Conservation (phyloP, 805 yeast species). For the Hanseniaspora taiwanica region DNA sequence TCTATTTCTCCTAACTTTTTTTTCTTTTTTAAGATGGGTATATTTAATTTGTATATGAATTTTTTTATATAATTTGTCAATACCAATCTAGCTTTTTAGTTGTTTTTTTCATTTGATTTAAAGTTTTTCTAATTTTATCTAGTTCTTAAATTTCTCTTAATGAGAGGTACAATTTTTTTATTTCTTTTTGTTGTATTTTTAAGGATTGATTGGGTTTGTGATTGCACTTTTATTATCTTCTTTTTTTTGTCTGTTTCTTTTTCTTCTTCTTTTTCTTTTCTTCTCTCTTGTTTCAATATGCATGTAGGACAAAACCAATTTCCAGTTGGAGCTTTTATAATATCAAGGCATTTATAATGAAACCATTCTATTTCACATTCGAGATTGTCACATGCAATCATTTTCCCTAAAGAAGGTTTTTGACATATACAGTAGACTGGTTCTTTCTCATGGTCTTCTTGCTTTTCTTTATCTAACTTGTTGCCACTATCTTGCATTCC, state of each 20-base stretch:
- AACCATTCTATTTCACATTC: conserved; percentile 69
- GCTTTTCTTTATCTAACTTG: not conserved
- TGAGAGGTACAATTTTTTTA: not conserved
- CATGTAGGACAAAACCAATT: conserved; percentile 49
- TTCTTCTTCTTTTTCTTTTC: conserved; percentile 3
- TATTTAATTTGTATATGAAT: no score
- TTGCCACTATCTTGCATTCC: not conserved
- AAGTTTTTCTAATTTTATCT: not conserved
- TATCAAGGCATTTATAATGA: conserved; percentile 65
- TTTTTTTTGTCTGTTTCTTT: conserved; percentile 5
- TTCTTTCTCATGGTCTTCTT: not conserved
- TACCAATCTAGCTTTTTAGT: not conserved
- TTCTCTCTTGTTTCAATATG: conserved; percentile 11
- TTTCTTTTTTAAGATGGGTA: not conserved
- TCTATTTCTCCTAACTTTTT: not conserved
- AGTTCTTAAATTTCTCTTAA: no score
- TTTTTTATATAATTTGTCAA: no score
- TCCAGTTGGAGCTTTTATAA: conserved; percentile 43
- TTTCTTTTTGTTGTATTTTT: not conserved
- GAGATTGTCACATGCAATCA: conserved; percentile 84
- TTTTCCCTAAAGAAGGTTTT: conserved; percentile 45
- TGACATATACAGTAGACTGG: conserved; percentile 32
- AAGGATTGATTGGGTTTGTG: no score
- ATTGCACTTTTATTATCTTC: no score
- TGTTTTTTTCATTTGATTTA: no score